These are phyloP conservation scores for Zarea fungicola DNA, from an alignment of 2,329 filamentous ascomycete genomes.

Conservation along the genomic window DNA sequence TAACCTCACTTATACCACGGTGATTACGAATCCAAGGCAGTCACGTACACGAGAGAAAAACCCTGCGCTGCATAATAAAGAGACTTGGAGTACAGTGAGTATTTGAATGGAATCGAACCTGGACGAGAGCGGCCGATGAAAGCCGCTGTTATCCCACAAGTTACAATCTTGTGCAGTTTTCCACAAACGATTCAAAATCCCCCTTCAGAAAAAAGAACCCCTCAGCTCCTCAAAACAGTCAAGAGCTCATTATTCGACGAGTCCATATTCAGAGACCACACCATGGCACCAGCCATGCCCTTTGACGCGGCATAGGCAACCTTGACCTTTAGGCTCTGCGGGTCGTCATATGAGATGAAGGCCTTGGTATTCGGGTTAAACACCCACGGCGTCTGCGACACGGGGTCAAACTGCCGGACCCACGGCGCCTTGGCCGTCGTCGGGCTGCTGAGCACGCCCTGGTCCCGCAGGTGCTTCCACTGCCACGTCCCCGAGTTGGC, in stretches of 20 bases:
- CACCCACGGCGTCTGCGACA: constrained; percentile 14
- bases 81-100: no score
- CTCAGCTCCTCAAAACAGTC: no score
- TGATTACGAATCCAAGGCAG: no score
- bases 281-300: constrained; percentile 13
- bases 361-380: constrained; percentile 8
- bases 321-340: constrained; percentile 13
- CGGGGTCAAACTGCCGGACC: constrained; percentile 9
- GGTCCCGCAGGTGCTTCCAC: constrained; percentile 11
- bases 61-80: no score
- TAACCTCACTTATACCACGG: no score
- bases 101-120: no score
- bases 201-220: no score
- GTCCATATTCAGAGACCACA: constrained; percentile 13
- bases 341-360: constrained; percentile 17
- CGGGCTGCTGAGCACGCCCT: constrained; percentile 4
- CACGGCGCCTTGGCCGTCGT: constrained; percentile 10
- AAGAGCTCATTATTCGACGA: constrained; percentile 12
- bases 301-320: constrained; percentile 10
- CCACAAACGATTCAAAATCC: no score
- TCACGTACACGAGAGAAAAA: no score
- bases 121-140: no score
- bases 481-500: constrained; percentile 6
- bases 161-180: no score
- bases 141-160: no score